Base-by-base conservation (phyloP, 1,284 basidiomycete genomes). In the Cutaneotrichosporon sp. region DNA sequence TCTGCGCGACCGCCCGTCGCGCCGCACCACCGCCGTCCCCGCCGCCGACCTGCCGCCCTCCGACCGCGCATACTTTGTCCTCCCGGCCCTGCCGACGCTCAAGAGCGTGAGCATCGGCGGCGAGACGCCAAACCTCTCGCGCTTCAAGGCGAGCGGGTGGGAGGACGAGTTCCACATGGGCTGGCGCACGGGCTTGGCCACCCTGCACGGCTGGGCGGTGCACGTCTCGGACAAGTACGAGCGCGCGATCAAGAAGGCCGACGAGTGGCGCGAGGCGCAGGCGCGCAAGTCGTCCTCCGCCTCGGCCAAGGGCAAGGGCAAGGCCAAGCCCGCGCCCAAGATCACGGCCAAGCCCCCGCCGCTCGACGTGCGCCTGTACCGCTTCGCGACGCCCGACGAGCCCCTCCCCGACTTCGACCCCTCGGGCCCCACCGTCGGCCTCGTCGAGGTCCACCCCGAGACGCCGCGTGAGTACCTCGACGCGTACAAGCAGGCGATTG, bases 171-270 rank as follows among this genome's bases (percentile, higher is more conserved):
- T 80, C 46, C 72, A 80, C 42, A 51, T 59, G 1, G 80, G 79
- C 8, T 81, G 79, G 79, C 68, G 66, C 38, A 75, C 78, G 9
- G 77, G 78, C 9, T 56, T 79, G 20, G 72, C 63, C 50, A 75
- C 73, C 50, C 54, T 77, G 5, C 60, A 68, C 11, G 76, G 76
- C 13, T 80, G 79, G 79, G 79, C 79, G 5, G 53, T 60, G 9
- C 72, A 77, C 53, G 66, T 76, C n/a, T 71, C 72, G 7, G 78
- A 79, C 54, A 70, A 72, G 62, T 80, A 79, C 51, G 79, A 79
- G 59, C 67, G 80, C 14, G 76, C 76, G 8, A 36, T 66, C 27
- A 69, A 70, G 50, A 76, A 76, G 56, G 75, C 74, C 3, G 72
- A 76, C 38, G 75, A 75, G 54, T 79, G 76, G 74, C 60, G 67